Evolutionary conservation across 2,329 filamentous ascomycete species (phyloP).

Genomic region (Colletotrichum agaves): DNA sequence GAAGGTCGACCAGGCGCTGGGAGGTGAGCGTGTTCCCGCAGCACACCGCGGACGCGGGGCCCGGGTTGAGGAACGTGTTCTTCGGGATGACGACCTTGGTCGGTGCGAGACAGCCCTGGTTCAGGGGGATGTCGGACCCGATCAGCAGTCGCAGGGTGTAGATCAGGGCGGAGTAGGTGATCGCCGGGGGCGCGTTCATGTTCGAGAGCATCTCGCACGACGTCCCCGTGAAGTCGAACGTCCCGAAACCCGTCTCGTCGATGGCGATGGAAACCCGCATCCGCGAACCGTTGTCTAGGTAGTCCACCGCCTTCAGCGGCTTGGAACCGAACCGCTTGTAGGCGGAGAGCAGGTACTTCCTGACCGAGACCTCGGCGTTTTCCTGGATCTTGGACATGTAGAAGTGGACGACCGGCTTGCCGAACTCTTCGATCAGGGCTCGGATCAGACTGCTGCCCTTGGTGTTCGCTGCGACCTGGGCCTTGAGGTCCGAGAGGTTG

Average conservation of each 20-base stretch:
- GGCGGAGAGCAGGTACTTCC: not conserved
- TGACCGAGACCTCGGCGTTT: conserved; percentile 64
- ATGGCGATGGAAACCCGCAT: conserved; percentile 82
- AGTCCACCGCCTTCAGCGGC: conserved; percentile 78
- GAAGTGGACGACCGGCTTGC: conserved; percentile 76
- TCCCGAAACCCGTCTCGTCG: conserved; percentile 76
- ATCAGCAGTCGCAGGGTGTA: conserved; percentile 48
- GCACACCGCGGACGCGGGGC: conserved; percentile 46
- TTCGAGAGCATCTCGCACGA: conserved; percentile 45
- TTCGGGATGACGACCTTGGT: conserved; percentile 79
- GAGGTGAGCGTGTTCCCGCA: conserved; percentile 48
- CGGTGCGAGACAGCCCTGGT: conserved; percentile 72
- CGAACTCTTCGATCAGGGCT: conserved; percentile 77
- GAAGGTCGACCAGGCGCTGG: conserved; percentile 66
- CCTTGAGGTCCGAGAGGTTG: conserved; percentile 87
- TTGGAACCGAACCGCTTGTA: conserved; percentile 50
- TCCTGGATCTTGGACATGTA: conserved; percentile 75
- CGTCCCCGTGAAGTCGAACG: conserved; percentile 63
- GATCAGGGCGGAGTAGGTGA: conserved; percentile 47
- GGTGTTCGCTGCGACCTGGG: conserved; percentile 87
- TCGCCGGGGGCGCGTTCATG: conserved; percentile 44
- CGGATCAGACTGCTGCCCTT: conserved; percentile 83
- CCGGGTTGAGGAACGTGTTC: conserved; percentile 52
- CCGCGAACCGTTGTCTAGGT: conserved; percentile 87
- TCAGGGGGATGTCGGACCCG: conserved; percentile 46